Conservation (phyloP, 192 early-diverging fungal species). For the Gamsiella multidivaricata region DNA sequence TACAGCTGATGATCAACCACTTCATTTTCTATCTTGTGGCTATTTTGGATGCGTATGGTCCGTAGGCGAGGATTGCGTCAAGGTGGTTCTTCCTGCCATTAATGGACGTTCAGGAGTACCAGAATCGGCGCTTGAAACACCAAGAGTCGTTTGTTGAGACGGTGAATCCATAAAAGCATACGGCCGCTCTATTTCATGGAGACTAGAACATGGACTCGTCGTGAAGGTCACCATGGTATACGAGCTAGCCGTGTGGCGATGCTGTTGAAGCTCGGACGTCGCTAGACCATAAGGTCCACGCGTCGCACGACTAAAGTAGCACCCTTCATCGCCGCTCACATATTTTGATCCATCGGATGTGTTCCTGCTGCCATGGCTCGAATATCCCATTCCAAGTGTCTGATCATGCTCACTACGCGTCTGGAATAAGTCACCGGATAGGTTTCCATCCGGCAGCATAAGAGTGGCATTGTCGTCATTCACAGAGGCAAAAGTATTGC, state of each 20-base stretch:
- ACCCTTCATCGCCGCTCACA: neutral
- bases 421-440: neutral
- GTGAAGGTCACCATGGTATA: constrained; percentile 19
- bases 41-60: no score
- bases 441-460: neutral
- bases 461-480: neutral
- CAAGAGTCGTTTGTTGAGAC: constrained; percentile 4
- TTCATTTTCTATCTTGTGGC: no score
- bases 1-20: no score
- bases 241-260: constrained; percentile 4
- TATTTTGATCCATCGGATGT: neutral
- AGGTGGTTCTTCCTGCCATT: no score
- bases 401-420: constrained; percentile 19
- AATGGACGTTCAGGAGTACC: neutral
- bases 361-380: neutral
- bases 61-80: no score
- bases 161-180: neutral
- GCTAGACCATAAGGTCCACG: neutral
- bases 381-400: neutral
- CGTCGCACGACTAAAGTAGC: neutral
- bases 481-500: neutral
- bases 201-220: neutral
- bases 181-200: neutral
- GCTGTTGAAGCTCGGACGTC: neutral
- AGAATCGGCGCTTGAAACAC: neutral